phyloP scores from a whole-genome alignment of 768 basidiomycete genomes.

The Kwoniella mangroviensis region DNA sequence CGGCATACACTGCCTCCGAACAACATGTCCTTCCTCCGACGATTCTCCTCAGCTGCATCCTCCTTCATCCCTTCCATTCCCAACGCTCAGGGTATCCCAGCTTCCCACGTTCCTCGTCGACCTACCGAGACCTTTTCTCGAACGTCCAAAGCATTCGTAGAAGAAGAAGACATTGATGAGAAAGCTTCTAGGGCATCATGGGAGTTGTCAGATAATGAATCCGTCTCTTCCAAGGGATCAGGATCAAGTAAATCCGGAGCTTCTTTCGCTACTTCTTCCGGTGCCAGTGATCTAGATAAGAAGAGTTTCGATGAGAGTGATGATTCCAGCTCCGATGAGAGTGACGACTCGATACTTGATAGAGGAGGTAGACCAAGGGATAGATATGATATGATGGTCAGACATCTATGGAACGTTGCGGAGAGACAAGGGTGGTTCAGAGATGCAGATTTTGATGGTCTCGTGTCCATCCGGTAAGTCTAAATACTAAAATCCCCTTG shows the following conservation, averaged over 20 bases:
- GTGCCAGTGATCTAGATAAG: slow-evolving; percentile 19
- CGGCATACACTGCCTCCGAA: neutral
- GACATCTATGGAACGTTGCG: slow-evolving; percentile 51
- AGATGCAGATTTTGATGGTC: slow-evolving; percentile 49
- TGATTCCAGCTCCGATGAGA: slow-evolving; percentile 23
- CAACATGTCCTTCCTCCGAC: slow-evolving; percentile 53
- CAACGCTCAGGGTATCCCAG: slow-evolving; percentile 28
- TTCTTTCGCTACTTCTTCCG: slow-evolving; percentile 18
- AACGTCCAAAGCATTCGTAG: slow-evolving; percentile 20
- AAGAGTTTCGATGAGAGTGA: slow-evolving; percentile 26
- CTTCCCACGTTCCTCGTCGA: slow-evolving; percentile 42
- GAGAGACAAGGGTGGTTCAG: slow-evolving; percentile 54
- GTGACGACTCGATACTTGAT: slow-evolving; percentile 33
- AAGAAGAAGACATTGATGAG: slow-evolving; percentile 33
- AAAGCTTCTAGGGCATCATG: slow-evolving; percentile 44
- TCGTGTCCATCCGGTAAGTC: slow-evolving; percentile 53
- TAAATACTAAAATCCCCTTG: neutral
- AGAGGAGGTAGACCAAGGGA: slow-evolving; percentile 34
- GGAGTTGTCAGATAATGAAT: slow-evolving; percentile 47
- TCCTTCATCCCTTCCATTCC: slow-evolving; percentile 40
- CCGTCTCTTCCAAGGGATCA: slow-evolving; percentile 24
- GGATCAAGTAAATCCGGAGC: slow-evolving; percentile 12
- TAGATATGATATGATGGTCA: slow-evolving; percentile 53
- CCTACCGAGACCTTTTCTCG: slow-evolving; percentile 39
- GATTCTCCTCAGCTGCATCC: slow-evolving; percentile 41